These are phyloP conservation scores for Sporothrix pallida DNA, from an alignment of 2,329 filamentous ascomycete species.

Conservation along the genomic window DNA sequence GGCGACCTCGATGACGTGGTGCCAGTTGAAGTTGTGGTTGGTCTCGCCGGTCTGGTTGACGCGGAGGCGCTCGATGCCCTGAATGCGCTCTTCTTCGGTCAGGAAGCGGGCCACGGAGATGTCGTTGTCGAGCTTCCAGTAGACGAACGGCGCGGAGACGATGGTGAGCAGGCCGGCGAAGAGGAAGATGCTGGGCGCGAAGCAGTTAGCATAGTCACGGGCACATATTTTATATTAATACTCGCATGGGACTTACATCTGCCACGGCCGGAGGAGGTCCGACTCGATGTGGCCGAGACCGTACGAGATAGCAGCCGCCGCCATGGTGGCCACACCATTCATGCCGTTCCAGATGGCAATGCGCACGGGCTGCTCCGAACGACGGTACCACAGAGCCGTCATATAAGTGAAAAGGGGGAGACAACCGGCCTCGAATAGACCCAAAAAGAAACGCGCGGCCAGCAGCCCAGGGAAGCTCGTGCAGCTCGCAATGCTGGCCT, in stretches of 20 bases:
- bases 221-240: too few species aligned
- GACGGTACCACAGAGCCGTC: conserved; percentile 55
- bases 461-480: conserved; percentile 41
- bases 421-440: conserved; percentile 48
- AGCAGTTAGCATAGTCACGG: too few species aligned
- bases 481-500: conserved; percentile 46
- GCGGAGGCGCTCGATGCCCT: conserved; percentile 73
- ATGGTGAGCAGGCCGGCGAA: conserved; percentile 67
- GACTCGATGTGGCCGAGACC: conserved; percentile 12
- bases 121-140: conserved; percentile 65
- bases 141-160: conserved; percentile 61
- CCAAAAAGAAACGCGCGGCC: conserved; percentile 44
- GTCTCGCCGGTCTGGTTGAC: conserved; percentile 74
- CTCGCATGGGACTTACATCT: background rate
- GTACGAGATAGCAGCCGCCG: conserved; percentile 54
- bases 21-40: conserved; percentile 71
- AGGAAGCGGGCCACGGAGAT: conserved; percentile 62
- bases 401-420: conserved; percentile 55
- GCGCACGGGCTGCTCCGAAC: conserved; percentile 64
- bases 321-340: conserved; percentile 62
- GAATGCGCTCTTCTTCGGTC: conserved; percentile 67
- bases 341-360: conserved; percentile 71
- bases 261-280: conserved; percentile 7
- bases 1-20: conserved; percentile 63
- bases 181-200: conserved; percentile 64